A percentile compares a stretch with the other conserved stretches of the same genome.
Evolutionary conservation across 495 filamentous ascomycete species (phyloP).

Genomic region (Glutinoglossum americanum): DNA sequence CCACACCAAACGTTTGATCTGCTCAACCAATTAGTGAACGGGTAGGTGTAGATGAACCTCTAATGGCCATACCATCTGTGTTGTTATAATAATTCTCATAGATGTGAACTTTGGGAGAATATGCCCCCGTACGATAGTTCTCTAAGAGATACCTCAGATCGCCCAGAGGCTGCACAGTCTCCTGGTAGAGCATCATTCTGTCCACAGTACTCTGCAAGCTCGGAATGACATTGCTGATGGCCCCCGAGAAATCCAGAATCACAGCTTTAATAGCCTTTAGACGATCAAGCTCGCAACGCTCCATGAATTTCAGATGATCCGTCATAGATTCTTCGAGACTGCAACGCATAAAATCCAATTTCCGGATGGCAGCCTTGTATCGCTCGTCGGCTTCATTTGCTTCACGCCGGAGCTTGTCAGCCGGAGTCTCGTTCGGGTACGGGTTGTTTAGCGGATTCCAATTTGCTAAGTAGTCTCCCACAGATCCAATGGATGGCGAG

Average conservation of each 20-base stretch:
- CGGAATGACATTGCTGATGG: constrained; percentile 95
- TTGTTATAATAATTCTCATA: constrained; percentile 99
- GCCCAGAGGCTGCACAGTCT: constrained; percentile 81
- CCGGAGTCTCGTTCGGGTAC: constrained; percentile 74
- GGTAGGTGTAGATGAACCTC: not conserved
- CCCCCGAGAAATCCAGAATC: constrained; percentile 90
- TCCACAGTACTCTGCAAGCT: constrained; percentile 87
- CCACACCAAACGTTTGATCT: constrained; percentile 95
- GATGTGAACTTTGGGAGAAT: constrained; percentile 70
- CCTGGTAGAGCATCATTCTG: constrained; percentile 97
- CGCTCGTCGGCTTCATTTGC: constrained; percentile 77
- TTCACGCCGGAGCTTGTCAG: constrained; percentile 70
- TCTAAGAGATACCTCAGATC: constrained; percentile 93
- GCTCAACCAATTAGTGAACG: not conserved
- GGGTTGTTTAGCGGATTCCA: constrained; percentile 87
- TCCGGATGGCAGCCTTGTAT: constrained; percentile 70
- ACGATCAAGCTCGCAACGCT: constrained; percentile 89
- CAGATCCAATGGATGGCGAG: constrained; percentile 50
- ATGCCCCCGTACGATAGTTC: constrained; percentile 88
- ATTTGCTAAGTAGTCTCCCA: constrained; percentile 68
- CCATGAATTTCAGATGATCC: constrained; percentile 82
- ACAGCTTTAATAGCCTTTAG: constrained; percentile 97
- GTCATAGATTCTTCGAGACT: constrained; percentile 87
- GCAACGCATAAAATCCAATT: constrained; percentile 76
- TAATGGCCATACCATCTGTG: constrained; percentile 39